Base-by-base conservation (phyloP, 352 stramenopile genomes). In the Blastocystis sp. region DNA sequence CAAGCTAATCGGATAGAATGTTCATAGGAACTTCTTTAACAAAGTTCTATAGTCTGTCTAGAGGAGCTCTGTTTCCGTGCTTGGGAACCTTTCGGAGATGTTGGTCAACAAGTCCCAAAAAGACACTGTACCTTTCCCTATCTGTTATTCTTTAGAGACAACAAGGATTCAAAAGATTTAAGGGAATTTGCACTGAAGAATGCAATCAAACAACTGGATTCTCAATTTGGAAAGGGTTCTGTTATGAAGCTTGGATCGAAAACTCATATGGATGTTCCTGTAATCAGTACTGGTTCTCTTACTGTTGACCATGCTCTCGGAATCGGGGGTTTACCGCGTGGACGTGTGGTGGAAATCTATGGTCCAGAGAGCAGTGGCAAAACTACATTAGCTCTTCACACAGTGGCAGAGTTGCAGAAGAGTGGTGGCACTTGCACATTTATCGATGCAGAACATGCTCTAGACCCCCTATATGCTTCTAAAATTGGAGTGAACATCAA, bases 341-440 rank as follows among this genome's bases (percentile, higher is more conserved):
- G 96, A 18, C 95, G 96, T 26, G 95, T 99, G 0, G 94, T 99
- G 34, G 97, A 99, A 92, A 98, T 99, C 91, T 99, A 98, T 90
- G 97, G 97, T 5, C 97, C 96, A 0, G 96, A 99, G 93, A 98
- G 94, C 85, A 98, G 94, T 2, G 97, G 97, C 75, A 99, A 99
- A 92, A 99, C 97, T 0, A 99, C 97, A 2, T 91, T 99, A 26
- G 96, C 97, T 0, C 92, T 99, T 55, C 98, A 98, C 90, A 98
- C 95, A 73, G 96, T 98, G 88, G 96, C 96, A 9, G 92, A 98
- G 90, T 93, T 93, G 43, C 97, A 99, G 91, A 97, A 98, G 91
- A 93, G 93, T 62, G 95, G 94, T 26, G 96, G 96, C 9, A 96
- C 95, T 1, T 98, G 95, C 43, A 96, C 96, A 0, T 99, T 99